phyloP scores from a whole-genome alignment of 2,329 filamentous ascomycete species.

The Colletotrichum orbiculare region DNA sequence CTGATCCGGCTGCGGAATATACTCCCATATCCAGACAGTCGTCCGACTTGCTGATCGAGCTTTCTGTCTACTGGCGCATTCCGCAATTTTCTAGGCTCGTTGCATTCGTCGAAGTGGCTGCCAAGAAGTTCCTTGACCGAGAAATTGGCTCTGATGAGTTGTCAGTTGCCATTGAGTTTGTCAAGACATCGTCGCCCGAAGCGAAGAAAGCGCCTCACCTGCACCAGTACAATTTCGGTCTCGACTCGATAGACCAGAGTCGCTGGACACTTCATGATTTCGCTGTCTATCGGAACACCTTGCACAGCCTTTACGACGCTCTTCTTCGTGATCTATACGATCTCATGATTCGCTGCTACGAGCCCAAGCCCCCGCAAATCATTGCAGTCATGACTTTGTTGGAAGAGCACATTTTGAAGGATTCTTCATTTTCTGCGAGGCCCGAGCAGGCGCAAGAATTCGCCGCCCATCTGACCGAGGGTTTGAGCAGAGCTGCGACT shows the following conservation, averaged over 20 bases:
- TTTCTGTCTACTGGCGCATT: constrained; percentile 89
- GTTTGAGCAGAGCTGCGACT: constrained; percentile 78
- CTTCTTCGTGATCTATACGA: constrained; percentile 89
- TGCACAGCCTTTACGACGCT: constrained; percentile 81
- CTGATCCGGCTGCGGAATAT: constrained; percentile 60
- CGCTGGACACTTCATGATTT: constrained; percentile 78
- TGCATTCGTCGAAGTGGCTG: constrained; percentile 84
- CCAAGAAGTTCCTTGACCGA: constrained; percentile 86
- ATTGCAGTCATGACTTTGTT: constrained; percentile 84
- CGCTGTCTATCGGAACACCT: constrained; percentile 77
- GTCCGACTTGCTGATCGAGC: constrained; percentile 83
- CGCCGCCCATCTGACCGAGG: constrained; percentile 75
- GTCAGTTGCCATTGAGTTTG: constrained; percentile 83
- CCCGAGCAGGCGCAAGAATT: constrained; percentile 79
- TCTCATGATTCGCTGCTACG: constrained; percentile 88
- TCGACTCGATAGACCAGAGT: constrained; percentile 67
- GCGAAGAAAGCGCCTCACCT: constrained; percentile 72
- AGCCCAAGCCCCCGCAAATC: constrained; percentile 85
- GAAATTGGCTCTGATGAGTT: constrained; percentile 85
- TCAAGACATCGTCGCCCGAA: constrained; percentile 78
- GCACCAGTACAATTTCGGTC: constrained; percentile 60
- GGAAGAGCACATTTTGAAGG: constrained; percentile 82
- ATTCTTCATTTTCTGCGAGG: constrained; percentile 79
- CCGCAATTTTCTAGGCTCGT: constrained; percentile 84
- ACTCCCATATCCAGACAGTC: constrained; percentile 79